phyloP scores from a whole-genome alignment of 2,329 filamentous ascomycete species.

The Phoma sp. region DNA sequence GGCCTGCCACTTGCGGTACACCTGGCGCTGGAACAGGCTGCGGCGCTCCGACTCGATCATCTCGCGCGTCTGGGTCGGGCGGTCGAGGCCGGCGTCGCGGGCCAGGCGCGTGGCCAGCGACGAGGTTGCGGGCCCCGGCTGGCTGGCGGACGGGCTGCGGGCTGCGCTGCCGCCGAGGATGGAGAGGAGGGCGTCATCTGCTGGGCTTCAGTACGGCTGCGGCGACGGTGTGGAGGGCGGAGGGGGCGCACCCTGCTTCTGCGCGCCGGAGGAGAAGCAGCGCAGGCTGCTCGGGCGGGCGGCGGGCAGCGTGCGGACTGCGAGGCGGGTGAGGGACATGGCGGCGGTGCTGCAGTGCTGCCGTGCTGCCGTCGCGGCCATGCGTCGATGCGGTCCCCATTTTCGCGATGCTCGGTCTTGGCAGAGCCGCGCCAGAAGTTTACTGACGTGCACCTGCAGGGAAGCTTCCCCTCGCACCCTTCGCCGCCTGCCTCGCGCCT shows the following conservation, averaged over 20 bases:
- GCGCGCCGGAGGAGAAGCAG: slow-evolving; percentile 34
- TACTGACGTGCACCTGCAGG: slow-evolving; percentile 8
- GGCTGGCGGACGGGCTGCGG: slow-evolving; percentile 14
- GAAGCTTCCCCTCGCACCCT: slow-evolving; percentile 18
- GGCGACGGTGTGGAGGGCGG: background rate
- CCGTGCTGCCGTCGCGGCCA: slow-evolving; percentile 11
- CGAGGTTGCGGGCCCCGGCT: background rate
- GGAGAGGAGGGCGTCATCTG: slow-evolving; percentile 27
- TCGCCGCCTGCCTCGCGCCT: slow-evolving; percentile 13
- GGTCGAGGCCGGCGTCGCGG: slow-evolving; percentile 28
- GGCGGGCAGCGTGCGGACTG: slow-evolving; percentile 20
- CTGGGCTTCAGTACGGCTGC: slow-evolving; percentile 15
- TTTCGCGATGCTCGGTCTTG: slow-evolving; percentile 7
- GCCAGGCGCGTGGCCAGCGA: slow-evolving; percentile 27
- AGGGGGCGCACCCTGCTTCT: slow-evolving; percentile 26
- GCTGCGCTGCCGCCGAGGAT: slow-evolving; percentile 28
- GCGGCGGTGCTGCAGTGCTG: slow-evolving; percentile 19
- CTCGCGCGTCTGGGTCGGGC: slow-evolving; percentile 28
- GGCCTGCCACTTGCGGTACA: slow-evolving; percentile 72
- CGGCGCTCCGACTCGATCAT: slow-evolving; percentile 40
- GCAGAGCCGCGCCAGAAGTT: slow-evolving; percentile 6
- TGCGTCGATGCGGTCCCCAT: background rate
- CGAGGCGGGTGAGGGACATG: slow-evolving; percentile 34
- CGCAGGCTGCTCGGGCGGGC: slow-evolving; percentile 24
- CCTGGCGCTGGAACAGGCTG: slow-evolving; percentile 66